Evolutionary conservation across 805 yeast genomes (phyloP).

Genomic region (Candida maltosa): DNA sequence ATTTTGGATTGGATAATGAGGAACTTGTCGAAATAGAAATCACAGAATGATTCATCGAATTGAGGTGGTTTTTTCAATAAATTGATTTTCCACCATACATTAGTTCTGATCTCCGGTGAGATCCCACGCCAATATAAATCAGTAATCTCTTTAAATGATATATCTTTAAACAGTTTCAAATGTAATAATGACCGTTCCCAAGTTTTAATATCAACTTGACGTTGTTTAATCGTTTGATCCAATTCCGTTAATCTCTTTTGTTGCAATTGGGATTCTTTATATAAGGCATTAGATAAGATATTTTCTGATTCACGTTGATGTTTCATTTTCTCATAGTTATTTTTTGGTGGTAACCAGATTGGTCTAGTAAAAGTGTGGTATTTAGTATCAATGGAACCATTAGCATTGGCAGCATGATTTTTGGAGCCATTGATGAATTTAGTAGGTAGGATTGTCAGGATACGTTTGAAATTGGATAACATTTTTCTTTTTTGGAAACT

Average conservation of each 20-base stretch:
- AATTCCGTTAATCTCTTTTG: conserved; percentile 25
- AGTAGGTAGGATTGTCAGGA: conserved; percentile 6
- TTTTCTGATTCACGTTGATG: conserved; percentile 54
- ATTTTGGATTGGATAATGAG: conserved; percentile 3
- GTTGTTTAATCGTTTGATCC: conserved; percentile 27
- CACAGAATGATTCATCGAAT: conserved; percentile 12
- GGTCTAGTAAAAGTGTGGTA: conserved; percentile 55
- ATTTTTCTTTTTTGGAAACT: conserved; percentile 18
- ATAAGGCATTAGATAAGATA: conserved; percentile 39
- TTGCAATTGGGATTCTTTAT: conserved; percentile 33
- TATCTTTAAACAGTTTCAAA: conserved; percentile 6
- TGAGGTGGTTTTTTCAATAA: conserved; percentile 4
- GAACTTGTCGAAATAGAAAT: conserved; percentile 10
- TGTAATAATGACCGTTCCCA: conserved; percentile 16
- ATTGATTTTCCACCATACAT: conserved; percentile 45
- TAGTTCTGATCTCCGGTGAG: conserved; percentile 30
- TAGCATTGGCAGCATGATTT: too few relatives aligned
- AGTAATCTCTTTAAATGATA: conserved; percentile 2
- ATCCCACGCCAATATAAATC: conserved; percentile 8
- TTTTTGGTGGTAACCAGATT: conserved; percentile 63
- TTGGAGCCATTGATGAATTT: too few relatives aligned
- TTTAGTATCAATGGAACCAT: background rate
- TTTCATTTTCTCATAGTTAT: conserved; percentile 45
- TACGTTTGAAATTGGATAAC: conserved; percentile 17
- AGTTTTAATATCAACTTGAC: conserved; percentile 28